These are phyloP conservation scores for Hordeum vulgare DNA, from an alignment of 176 grass and related monocot genomes.

Conservation along the genomic window MorexV3_pseudomolecules_assembly NC_058524.1:209769468-209769967, in stretches of 20 bases:
- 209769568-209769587: no score
- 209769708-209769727: slow-evolving; percentile 76
- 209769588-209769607: slow-evolving; percentile 71
- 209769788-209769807: slow-evolving; percentile 68
- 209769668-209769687: slow-evolving; percentile 72
- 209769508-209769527: slow-evolving; percentile 82
- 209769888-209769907: slow-evolving; percentile 65
- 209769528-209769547: slow-evolving; percentile 86
- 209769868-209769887: slow-evolving; percentile 63
- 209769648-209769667: slow-evolving; percentile 52
- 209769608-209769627: slow-evolving; percentile 84
- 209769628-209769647: slow-evolving; percentile 39
- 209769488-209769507: slow-evolving; percentile 69
- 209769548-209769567: no score
- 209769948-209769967: slow-evolving; percentile 79
- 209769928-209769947: slow-evolving; percentile 57
- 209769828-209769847: slow-evolving; percentile 98
- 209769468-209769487: slow-evolving; percentile 85
- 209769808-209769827: slow-evolving; percentile 79
- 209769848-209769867: slow-evolving; percentile 85
- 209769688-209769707: slow-evolving; percentile 61
- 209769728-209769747: slow-evolving; percentile 45
- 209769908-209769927: slow-evolving; percentile 55
- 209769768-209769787: slow-evolving; percentile 77
- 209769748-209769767: slow-evolving; percentile 80